Base-by-base conservation (phyloP, 371 early-diverging fungal genomes). In the Thermomucor indicae-seudaticae region DNA sequence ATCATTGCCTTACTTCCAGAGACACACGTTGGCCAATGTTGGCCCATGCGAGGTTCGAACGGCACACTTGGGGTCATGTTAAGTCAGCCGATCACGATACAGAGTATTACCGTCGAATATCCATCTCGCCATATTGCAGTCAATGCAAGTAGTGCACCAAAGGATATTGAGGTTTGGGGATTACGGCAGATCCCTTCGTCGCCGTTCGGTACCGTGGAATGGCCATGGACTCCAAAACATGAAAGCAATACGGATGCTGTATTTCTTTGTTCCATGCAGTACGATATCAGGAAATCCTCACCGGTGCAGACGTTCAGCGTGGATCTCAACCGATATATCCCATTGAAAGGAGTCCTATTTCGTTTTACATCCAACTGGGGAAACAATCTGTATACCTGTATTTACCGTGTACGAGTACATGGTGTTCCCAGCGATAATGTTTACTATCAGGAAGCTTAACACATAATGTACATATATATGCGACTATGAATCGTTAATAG, bases 321-420 rank as follows among this genome's bases (percentile, higher is more conserved):
- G 5, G 37, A 37, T 49, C 27, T 59, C 56, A 7, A 41, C 57
- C 69, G 22, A 52, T 71, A 50, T 48, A 67, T 43, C 49, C 67
- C 30, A 10, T 51, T 55, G 28, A 41, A 51, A 2, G 58, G 46
- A 17, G 44, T 81, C 20, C 47, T 78, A 23, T 50, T 88, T 56
- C 79, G 80, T 45, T 50, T 91, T 48, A 34, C 55, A 19, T 69
- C 66, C 30, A 91, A 91, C 59, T 88, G 86, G 85, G 91, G 91
- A 4, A 75, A 89, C 43, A 59, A 68, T 17, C 67, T 73, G 2
- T 82, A 83, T 54, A 91, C 92, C 5, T 91, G 91, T 50, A 40
- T 91, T 34, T 91, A 91, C 60, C 80, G 91, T 25, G 72, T 91
- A 27, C 76, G 89, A 24, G 81, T 87, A 34, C 89, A 90, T 63